These are phyloP conservation scores for Tricholoma saponaceum DNA, from an alignment of 768 basidiomycete genomes.

Conservation along the genomic window DNA sequence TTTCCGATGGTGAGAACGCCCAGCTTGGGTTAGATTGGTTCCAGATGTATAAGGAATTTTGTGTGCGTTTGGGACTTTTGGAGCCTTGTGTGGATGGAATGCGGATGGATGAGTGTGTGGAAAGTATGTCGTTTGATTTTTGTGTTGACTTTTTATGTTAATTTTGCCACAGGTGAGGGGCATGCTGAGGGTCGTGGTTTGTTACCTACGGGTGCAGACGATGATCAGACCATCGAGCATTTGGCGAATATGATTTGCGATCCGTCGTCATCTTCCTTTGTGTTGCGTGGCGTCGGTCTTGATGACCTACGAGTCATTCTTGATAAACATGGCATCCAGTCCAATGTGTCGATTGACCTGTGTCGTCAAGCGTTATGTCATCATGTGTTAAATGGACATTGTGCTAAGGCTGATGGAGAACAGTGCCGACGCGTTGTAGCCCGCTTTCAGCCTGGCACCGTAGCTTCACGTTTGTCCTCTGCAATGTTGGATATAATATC, in stretches of 20 bases:
- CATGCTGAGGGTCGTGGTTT: background rate
- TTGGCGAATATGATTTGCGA: background rate
- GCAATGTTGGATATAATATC: no score
- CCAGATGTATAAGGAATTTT: background rate
- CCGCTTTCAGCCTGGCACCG: no score
- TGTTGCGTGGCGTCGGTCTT: background rate
- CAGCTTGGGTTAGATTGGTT: background rate
- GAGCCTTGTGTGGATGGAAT: background rate
- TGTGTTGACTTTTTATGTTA: background rate
- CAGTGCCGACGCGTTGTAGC: no score
- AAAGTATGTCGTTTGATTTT: background rate
- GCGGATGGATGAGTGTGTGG: background rate
- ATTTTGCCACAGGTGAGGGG: background rate
- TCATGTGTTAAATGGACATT: no score
- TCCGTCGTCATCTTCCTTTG: background rate
- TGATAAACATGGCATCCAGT: background rate
- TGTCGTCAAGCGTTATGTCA: no score
- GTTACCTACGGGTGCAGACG: background rate
- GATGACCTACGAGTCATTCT: background rate
- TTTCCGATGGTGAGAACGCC: background rate
- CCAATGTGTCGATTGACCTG: background rate
- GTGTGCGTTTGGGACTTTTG: background rate
- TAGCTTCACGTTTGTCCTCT: no score
- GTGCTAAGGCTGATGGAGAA: no score
- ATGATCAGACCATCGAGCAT: background rate